Evolutionary conservation across 192 early-diverging fungal species (phyloP), one percentile per base, ranked within the genome.

Genomic region (Linnemannia zychae): DNA sequence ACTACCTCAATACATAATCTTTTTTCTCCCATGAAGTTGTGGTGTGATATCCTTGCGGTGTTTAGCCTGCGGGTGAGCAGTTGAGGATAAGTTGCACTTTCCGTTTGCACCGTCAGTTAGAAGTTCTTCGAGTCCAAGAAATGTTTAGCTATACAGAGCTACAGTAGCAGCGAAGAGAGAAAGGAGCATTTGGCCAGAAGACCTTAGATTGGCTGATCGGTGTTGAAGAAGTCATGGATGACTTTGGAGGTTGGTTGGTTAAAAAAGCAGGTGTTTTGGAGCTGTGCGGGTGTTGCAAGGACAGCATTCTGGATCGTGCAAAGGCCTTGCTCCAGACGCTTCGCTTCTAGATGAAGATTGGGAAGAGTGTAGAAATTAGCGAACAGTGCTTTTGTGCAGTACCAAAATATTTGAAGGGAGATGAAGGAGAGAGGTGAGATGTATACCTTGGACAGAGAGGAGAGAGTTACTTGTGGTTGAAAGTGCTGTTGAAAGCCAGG

Each of bases 191-290:
- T n/a, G n/a, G n/a, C n/a, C 9, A 17, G 4, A 47, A 7, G 44
- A 5, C 38, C 18, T 71, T 37, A 80, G 7, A 80, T 57, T 12
- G 79, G 72, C 20, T 57, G 48, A 31, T 80, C 79, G 1, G 71
- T 71, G 15, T 80, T 73, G 38, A 80, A 80, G 37, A 75, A 80
- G 4, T 66, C 73, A 4, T 69, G 28, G 67, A 80, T 74, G 20
- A 37, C 11, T 2, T 50, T 69, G 13, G 67, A 37, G 1, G 38
- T 15, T 3, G 20, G 15, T 20, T 52, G 38, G 17, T n/a, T 69
- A 28, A 80, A 9, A 5, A 31, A 44, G 52, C 79, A 80, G 38
- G 22, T 46, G 28, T 63, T 44, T 0, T 52, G 72, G 31, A 75
- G 48, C 33, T 80, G 72, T 2, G 2, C 12, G 4, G 72, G 57